Conservation (phyloP, 129 eudicot genomes). For the Kitagawia praeruptora region DNA sequence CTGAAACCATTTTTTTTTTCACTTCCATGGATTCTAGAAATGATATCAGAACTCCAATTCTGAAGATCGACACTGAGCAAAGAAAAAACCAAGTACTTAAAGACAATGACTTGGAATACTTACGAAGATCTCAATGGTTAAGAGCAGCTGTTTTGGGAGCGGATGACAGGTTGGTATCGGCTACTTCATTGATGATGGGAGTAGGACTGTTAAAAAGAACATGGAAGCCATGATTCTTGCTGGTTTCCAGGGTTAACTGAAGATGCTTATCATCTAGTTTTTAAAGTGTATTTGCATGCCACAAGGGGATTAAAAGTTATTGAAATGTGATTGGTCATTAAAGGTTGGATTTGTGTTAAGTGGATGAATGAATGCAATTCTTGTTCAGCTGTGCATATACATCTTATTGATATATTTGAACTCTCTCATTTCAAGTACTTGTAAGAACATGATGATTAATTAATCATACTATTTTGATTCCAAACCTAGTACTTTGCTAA, state of each 20-base stretch:
- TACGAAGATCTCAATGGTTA: constrained; percentile 37
- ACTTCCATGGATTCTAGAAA: constrained; percentile 22
- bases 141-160: constrained; percentile 50
- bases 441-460: background rate
- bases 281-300: constrained; percentile 30
- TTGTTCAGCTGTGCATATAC: background rate
- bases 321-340: background rate
- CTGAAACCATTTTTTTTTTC: background rate
- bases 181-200: constrained; percentile 43
- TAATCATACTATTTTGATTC: background rate
- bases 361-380: background rate
- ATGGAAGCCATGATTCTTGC: constrained; percentile 34
- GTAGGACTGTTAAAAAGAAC: constrained; percentile 27
- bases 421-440: background rate
- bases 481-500: background rate
- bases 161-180: constrained; percentile 35
- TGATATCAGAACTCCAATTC: background rate
- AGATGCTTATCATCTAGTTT: constrained; percentile 37
- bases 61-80: constrained; percentile 13
- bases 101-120: constrained; percentile 25
- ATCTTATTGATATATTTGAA: background rate
- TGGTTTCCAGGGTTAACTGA: constrained; percentile 32
- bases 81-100: background rate
- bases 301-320: background rate
- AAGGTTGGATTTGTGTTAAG: background rate